Evolutionary conservation across 768 basidiomycete genomes (phyloP), one percentile per base, ranked within the genome.

Genomic region (Phlegmacium glaucopus): DNA sequence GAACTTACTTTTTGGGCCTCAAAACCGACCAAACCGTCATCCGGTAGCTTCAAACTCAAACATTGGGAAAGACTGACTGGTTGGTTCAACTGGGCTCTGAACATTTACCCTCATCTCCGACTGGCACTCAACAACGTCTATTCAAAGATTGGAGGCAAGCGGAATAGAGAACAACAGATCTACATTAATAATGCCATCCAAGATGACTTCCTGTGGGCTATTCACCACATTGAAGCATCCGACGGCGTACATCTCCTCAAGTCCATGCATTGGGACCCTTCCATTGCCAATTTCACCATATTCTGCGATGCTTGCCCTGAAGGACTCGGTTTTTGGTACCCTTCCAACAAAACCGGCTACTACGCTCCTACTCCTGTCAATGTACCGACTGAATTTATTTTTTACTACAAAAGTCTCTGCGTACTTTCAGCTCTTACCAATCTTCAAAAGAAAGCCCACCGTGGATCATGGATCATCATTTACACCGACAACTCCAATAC

Each of bases 31-130:
- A 40, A 9, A 6, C 48, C 48, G 15, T 11, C 48, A 5, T n/a
- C 22, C 2, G 22, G 22, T 5, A 22, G 22, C 5, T 22, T 22
- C 22, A 22, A 22, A 22, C 53, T 68, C 0, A 43, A 48, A 1
- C 46, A 60, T 15, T 68, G 50, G 27, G 58, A 66, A 44, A 40
- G 39, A 1, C 42, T 72, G 6, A 60, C 61, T 1, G 70, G 66
- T 2, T 68, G 57, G 59, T 27, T 55, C 16, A 71, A 70, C 44
- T 72, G 70, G 69, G 41, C 48, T 0, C 53, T 72, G 26, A 72
- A 71, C 44, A 62, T 63, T 1, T 68, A 56, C 32, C 69, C 72
- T 0, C 32, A 64, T 0, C 53, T 73, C 0, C 51, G 52, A 0
- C 72, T 70, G 0, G 61, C 37, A 13, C 6, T 34, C 3, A 34